Evolutionary conservation across 441 rosid genomes (phyloP).

Genomic region (Pelargonium myrrhifolium): DNA sequence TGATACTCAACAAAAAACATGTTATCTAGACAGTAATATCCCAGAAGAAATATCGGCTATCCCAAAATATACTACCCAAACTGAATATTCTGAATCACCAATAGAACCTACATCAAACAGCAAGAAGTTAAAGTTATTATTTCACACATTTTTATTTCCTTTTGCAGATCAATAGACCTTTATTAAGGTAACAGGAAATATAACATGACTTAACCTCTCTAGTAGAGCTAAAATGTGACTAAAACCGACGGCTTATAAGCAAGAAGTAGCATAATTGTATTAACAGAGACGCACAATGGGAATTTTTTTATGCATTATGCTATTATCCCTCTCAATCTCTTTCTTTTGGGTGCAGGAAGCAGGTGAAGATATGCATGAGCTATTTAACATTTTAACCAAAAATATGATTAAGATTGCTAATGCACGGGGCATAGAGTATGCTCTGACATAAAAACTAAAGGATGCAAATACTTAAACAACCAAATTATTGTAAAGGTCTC

Average conservation of each 20-base stretch:
- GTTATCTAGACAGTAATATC: no score
- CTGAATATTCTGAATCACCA: no score
- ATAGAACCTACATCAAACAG: no score
- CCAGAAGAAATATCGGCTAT: no score
- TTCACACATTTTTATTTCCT: neutral
- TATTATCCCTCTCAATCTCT: neutral
- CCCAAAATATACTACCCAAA: no score
- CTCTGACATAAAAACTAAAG: neutral
- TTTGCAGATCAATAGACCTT: neutral
- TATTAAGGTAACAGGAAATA: no score
- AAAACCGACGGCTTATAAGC: neutral
- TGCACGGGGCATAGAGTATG: neutral
- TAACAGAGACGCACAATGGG: no score
- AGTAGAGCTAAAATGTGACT: neutral
- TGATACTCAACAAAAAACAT: no score
- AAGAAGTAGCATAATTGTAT: no score
- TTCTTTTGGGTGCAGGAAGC: neutral
- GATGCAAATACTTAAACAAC: neutral
- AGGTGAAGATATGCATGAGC: neutral
- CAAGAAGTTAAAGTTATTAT: neutral
- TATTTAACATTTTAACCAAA: slow-evolving; percentile 6
- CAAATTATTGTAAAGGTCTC: neutral
- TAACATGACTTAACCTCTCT: neutral
- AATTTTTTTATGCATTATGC: no score
- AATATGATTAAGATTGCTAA: neutral